Conservation (phyloP, 1,284 basidiomycete species). For the Ustilago esculenta region DNA sequence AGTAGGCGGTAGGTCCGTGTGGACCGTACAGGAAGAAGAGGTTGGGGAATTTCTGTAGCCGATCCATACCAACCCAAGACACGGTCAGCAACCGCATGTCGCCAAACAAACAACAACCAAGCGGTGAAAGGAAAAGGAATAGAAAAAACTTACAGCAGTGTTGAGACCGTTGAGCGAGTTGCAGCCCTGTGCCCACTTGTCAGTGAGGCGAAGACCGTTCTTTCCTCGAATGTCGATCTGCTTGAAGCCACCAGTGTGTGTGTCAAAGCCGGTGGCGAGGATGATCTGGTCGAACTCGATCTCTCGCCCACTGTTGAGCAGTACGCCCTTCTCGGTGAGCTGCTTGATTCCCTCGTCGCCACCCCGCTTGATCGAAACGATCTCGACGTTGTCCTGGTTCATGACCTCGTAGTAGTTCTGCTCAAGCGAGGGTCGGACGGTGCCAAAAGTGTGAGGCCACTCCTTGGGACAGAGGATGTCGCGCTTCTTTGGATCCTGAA, state of each 20-base stretch:
- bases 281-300: constrained; percentile 60
- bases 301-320: constrained; percentile 69
- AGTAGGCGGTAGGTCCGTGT: constrained; percentile 48
- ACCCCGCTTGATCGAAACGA: constrained; percentile 68
- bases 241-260: constrained; percentile 56
- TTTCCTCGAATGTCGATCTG: constrained; percentile 53
- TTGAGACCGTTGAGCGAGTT: constrained; percentile 50
- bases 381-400: constrained; percentile 71
- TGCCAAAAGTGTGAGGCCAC: constrained; percentile 55
- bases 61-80: no score
- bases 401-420: constrained; percentile 68
- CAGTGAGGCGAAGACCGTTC: constrained; percentile 40
- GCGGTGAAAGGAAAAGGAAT: no score
- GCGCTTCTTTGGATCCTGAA: constrained; percentile 52
- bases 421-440: constrained; percentile 51
- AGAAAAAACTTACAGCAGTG: constrained; percentile 25
- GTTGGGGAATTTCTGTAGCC: constrained; percentile 51
- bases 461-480: constrained; percentile 52
- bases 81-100: no score
- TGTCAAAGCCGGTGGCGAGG: constrained; percentile 66
- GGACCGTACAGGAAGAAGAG: constrained; percentile 57
- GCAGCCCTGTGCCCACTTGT: constrained; percentile 54
- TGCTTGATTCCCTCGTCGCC: constrained; percentile 67
- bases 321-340: constrained; percentile 70
- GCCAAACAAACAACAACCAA: no score